Evolutionary conservation across 2,329 filamentous ascomycete genomes (phyloP).

Genomic region (Onygenales sp.): DNA sequence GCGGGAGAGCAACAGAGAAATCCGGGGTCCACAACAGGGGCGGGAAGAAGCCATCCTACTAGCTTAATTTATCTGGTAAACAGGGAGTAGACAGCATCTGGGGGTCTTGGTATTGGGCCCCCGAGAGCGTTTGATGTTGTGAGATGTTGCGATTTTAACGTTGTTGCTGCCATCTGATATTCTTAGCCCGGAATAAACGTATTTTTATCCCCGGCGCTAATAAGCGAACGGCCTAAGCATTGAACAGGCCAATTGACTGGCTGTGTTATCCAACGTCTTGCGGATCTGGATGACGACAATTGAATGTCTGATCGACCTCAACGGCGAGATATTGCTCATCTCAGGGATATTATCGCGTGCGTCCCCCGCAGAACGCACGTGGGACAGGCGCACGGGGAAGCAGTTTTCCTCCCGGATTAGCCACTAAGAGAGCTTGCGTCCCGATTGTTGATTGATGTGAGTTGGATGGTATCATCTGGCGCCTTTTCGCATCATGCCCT

Average conservation of each 20-base stretch:
- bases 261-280: background rate
- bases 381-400: background rate
- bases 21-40: too few species aligned
- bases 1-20: too few species aligned
- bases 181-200: background rate
- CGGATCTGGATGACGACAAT: background rate
- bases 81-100: background rate
- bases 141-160: background rate
- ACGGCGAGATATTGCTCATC: background rate
- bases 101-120: background rate
- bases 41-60: too few species aligned
- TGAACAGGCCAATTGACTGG: background rate
- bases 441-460: background rate
- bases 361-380: background rate
- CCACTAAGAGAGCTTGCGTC: background rate
- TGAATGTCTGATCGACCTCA: too few species aligned
- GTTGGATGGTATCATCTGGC: background rate
- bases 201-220: background rate
- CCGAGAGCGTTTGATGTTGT: background rate
- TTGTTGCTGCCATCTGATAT: background rate
- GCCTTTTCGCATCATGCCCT: background rate
- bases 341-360: conserved; percentile 4
- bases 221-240: background rate
- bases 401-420: background rate
- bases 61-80: background rate